phyloP scores from a whole-genome alignment of 108 stramenopile species.

The Mediolabrus comicus region DNA sequence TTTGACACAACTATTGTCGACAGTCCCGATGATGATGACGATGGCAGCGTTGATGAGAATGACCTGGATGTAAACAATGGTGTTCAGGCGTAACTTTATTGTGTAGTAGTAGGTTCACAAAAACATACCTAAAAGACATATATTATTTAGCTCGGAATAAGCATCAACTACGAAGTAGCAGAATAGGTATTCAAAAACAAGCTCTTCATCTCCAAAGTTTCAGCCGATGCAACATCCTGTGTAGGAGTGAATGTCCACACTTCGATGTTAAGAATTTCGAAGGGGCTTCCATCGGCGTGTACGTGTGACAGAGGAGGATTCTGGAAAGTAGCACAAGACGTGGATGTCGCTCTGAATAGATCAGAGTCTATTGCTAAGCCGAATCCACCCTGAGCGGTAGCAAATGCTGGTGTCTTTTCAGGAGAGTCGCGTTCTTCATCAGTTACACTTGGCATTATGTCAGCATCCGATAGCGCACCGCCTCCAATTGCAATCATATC shows the following conservation, averaged over 20 bases:
- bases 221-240: constrained; percentile 50
- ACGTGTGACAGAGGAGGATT: constrained; percentile 59
- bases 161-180: background rate
- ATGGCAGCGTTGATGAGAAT: constrained; percentile 26
- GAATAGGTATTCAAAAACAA: constrained; percentile 52
- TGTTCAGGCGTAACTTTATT: constrained; percentile 19
- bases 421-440: constrained; percentile 36
- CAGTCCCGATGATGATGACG: constrained; percentile 48
- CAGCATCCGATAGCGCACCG: constrained; percentile 32
- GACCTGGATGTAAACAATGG: constrained; percentile 23
- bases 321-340: constrained; percentile 63
- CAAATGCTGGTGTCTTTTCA: constrained; percentile 1
- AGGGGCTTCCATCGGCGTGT: constrained; percentile 46
- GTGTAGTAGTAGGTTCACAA: background rate
- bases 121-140: background rate
- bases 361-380: constrained; percentile 71
- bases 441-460: constrained; percentile 1
- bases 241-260: constrained; percentile 85
- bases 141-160: background rate
- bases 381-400: constrained; percentile 62
- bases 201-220: constrained; percentile 72
- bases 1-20: constrained; percentile 49
- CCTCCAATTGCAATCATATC: constrained; percentile 72
- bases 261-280: constrained; percentile 74
- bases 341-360: constrained; percentile 67